Evolutionary conservation across 768 basidiomycete genomes (phyloP), one percentile per base, ranked within the genome.

Genomic region (Amanita pallidorosea): DNA sequence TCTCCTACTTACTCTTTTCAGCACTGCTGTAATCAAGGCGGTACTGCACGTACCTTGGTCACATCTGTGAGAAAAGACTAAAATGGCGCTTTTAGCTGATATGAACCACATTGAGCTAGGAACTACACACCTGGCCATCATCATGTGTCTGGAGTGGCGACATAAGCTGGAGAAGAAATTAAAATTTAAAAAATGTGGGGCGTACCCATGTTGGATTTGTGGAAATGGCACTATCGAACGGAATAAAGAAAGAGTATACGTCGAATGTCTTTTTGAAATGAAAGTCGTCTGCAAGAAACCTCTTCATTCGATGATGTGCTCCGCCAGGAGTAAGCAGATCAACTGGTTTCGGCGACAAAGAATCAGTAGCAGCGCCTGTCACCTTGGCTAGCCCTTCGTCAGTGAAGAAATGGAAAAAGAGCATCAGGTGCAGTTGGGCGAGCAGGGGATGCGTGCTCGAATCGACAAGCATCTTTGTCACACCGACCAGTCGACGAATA

Each of bases 401-500:
- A 2, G 73, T 77, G 51, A 78, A 57, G 54, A 75, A n/a, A 73
- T 0, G 73, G 72, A 2, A 71, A 67, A 22, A 76, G 44, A 53
- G 58, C 27, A 46, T 63, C 54, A 23, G 55, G 18, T 37, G 57
- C 49, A 49, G 61, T 18, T 54, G 33, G 18, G 42, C 22, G 43
- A 53, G 18, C 11, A 22, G 42, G 33, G 8, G 51, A 5, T 27
- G 34, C 12, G 53, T 81, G 80, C 20, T 45, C 52, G 55, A 60
- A 79, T 33, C 56, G 64, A 60, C 79, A 81, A 1, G 58, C 56
- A 47, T 74, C 74, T 12, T 60, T 59, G n/a, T 55, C 67, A 60
- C 79, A 81, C 37, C 53, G 61, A 8, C 77, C 79, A 0, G 55
- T 61, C 1, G 65, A 60, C 76, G 75, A 80, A 57, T 63, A 81